Percentiles rank a stretch among this genome's conserved stretches.
Conservation (phyloP, 2,329 filamentous ascomycete species). For the Penicillium glabrum region DNA sequence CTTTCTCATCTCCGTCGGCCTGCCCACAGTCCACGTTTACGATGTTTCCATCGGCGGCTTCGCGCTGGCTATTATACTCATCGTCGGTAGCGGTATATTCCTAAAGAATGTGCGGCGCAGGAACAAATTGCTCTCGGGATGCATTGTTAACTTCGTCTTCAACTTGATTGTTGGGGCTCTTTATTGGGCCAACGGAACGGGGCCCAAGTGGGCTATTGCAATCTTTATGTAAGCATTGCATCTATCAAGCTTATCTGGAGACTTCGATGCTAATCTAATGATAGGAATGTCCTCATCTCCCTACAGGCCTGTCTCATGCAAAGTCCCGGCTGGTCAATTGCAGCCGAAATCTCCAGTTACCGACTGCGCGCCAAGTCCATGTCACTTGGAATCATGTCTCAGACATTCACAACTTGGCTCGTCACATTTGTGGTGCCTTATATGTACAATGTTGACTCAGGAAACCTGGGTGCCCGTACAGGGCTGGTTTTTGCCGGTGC, state of each 20-base stretch:
- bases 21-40: constrained; percentile 13
- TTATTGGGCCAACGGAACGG: constrained; percentile 8
- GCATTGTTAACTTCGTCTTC: constrained; percentile 7
- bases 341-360: constrained; percentile 8
- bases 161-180: constrained; percentile 13
- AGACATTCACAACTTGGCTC: constrained; percentile 10
- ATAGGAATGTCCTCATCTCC: constrained; percentile 9
- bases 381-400: constrained; percentile 11
- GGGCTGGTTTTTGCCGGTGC: constrained; percentile 13
- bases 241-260: neutral
- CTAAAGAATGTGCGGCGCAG: neutral
- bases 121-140: neutral
- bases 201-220: constrained; percentile 11
- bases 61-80: constrained; percentile 10
- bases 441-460: constrained; percentile 16
- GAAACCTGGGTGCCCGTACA: constrained; percentile 13
- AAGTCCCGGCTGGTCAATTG: constrained; percentile 7
- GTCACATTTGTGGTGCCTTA: constrained; percentile 14
- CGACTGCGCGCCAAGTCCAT: constrained; percentile 9
- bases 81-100: constrained; percentile 3
- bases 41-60: constrained; percentile 19
- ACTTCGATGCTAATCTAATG: neutral
- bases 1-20: constrained; percentile 17
- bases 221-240: constrained; percentile 14
- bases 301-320: constrained; percentile 10